Percentiles rank a stretch among this genome's conserved stretches.
Conservation (phyloP, 1,284 basidiomycete species). For the Leccinum glutinopallens region DNA sequence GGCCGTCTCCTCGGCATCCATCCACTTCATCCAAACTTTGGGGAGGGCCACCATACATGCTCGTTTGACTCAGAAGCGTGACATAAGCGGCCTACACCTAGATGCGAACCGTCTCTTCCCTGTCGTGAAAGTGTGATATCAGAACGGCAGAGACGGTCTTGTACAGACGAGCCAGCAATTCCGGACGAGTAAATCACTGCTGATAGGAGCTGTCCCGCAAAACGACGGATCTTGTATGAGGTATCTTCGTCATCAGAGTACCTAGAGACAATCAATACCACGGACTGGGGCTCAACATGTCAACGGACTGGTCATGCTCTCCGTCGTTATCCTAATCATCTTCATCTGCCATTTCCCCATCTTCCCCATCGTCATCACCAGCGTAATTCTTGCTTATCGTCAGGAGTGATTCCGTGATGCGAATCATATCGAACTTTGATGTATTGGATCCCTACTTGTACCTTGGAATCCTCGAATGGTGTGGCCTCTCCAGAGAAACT, state of each 20-base stretch:
- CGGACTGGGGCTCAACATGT: neutral
- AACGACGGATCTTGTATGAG: conserved; percentile 89
- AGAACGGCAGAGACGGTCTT: conserved; percentile 85
- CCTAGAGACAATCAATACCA: conserved; percentile 41
- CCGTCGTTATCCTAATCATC: conserved; percentile 81
- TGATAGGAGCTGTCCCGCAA: conserved; percentile 87
- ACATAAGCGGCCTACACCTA: conserved; percentile 92
- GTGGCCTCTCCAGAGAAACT: conserved; percentile 65
- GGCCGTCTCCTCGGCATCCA: conserved; percentile 78
- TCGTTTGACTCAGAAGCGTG: conserved; percentile 80
- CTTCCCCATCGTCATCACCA: conserved; percentile 75
- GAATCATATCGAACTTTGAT: conserved; percentile 60
- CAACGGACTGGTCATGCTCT: conserved; percentile 67
- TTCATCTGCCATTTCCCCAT: conserved; percentile 79
- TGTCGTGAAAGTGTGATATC: conserved; percentile 89
- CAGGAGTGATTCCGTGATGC: conserved; percentile 1
- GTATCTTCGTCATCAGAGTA: conserved; percentile 97
- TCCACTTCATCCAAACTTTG: conserved; percentile 56
- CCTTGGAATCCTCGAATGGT: conserved; percentile 68
- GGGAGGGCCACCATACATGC: conserved; percentile 63
- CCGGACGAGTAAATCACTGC: conserved; percentile 88
- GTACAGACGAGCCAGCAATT: conserved; percentile 80
- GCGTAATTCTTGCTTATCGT: conserved; percentile 75
- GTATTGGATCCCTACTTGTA: conserved; percentile 66
- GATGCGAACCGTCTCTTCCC: conserved; percentile 96